Evolutionary conservation across 2,329 filamentous ascomycete species (phyloP).

Genomic region (Arthrobotrys entomopaga): DNA sequence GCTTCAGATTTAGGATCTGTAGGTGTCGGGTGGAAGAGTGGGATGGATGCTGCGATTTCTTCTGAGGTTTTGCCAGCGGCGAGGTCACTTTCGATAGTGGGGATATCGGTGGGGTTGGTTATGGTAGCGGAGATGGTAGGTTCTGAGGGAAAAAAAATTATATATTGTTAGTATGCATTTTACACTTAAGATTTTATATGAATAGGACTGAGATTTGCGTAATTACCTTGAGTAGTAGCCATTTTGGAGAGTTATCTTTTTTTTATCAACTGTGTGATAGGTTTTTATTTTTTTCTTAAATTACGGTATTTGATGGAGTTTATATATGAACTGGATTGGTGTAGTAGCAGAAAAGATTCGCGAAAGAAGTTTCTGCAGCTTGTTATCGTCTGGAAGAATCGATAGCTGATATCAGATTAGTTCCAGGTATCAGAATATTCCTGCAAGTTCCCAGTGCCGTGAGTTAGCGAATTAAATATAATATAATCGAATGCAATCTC

Average conservation of each 20-base stretch:
- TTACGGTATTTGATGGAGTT: slow-evolving; percentile 5
- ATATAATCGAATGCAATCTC: not conserved
- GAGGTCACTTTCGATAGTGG: slow-evolving; percentile 32
- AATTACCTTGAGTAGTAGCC: slow-evolving; percentile 44
- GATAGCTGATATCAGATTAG: slow-evolving; percentile 24
- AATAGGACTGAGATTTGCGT: not conserved
- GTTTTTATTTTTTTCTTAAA: slow-evolving; percentile 19
- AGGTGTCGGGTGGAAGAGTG: slow-evolving; percentile 47
- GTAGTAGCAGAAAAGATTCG: not conserved
- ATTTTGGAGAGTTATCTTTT: slow-evolving; percentile 24
- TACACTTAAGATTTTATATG: not conserved
- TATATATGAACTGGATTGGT: not conserved
- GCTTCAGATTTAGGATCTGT: slow-evolving; percentile 42
- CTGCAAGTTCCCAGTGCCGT: slow-evolving; percentile 32
- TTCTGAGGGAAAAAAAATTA: slow-evolving; percentile 7
- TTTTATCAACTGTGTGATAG: slow-evolving; percentile 24
- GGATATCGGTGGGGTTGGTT: slow-evolving; percentile 46
- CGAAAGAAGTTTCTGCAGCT: slow-evolving; percentile 14
- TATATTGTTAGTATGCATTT: not conserved
- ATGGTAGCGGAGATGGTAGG: slow-evolving; percentile 35
- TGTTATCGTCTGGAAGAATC: slow-evolving; percentile 26
- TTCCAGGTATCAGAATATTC: slow-evolving; percentile 26
- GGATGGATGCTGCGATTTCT: slow-evolving; percentile 29
- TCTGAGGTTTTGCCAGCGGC: slow-evolving; percentile 30
- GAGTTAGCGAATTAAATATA: slow-evolving; percentile 21